Conservation (phyloP, 768 basidiomycete species). For the Boletus sensibilis region DNA sequence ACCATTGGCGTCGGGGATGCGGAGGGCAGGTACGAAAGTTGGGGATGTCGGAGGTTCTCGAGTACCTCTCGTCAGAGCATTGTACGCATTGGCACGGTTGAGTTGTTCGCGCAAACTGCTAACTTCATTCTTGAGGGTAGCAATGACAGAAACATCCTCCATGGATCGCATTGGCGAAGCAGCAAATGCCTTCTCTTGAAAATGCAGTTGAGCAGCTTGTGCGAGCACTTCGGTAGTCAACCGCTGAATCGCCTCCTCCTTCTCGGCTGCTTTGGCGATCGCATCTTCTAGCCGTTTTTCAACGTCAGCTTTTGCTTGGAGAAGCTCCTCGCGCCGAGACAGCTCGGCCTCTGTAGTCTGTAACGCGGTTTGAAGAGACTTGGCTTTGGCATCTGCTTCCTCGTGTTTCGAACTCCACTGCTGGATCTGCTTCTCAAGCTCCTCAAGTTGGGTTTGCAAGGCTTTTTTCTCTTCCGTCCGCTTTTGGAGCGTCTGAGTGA, state of each 20-base stretch:
- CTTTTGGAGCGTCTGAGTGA: constrained; percentile 90
- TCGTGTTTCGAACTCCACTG: constrained; percentile 87
- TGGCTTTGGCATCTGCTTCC: constrained; percentile 74
- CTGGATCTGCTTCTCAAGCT: constrained; percentile 82
- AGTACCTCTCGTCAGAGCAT: constrained; percentile 73
- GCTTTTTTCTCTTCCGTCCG: constrained; percentile 91
- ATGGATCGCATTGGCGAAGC: constrained; percentile 59
- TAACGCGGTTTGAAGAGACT: constrained; percentile 69
- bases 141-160: constrained; percentile 85
- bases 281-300: constrained; percentile 83
- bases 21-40: constrained; percentile 79
- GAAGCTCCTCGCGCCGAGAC: constrained; percentile 68
- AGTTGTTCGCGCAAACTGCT: constrained; percentile 91
- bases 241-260: constrained; percentile 80
- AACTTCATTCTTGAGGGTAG: constrained; percentile 89
- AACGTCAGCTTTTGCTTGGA: constrained; percentile 71
- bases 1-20: constrained; percentile 50
- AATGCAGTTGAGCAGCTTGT: constrained; percentile 75
- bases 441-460: constrained; percentile 67
- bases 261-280: constrained; percentile 67
- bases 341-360: constrained; percentile 70
- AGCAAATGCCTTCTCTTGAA: constrained; percentile 71
- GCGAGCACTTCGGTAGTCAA: constrained; percentile 74
- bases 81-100: constrained; percentile 91
- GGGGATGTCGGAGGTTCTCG: constrained; percentile 80